Conservation (phyloP, 2,329 filamentous ascomycete genomes). For the Mycocentrospora acerina region DNA sequence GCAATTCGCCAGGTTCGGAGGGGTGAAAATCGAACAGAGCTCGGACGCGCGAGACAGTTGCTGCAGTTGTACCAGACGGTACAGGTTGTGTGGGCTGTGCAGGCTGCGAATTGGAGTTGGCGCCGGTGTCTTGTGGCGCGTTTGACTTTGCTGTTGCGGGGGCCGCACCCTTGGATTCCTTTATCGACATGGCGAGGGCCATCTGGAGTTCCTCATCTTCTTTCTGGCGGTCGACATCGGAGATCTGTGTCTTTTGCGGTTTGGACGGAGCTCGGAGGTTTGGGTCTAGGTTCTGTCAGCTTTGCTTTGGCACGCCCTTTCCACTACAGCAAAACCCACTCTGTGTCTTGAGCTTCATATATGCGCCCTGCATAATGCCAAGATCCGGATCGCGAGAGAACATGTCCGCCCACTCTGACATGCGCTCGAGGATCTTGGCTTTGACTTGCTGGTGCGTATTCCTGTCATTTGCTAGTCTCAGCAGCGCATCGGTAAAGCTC, state of each 20-base stretch:
- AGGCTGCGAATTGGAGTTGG: constrained; percentile 19
- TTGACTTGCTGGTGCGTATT: constrained; percentile 98
- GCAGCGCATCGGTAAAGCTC: constrained; percentile 89
- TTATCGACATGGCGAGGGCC: constrained; percentile 87
- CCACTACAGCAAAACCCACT: constrained; percentile 43
- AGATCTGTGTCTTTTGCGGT: constrained; percentile 88
- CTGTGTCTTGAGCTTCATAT: constrained; percentile 76
- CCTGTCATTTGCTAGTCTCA: constrained; percentile 87
- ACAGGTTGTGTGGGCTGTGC: constrained; percentile 58
- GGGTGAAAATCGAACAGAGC: constrained; percentile 94
- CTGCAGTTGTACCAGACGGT: constrained; percentile 85
- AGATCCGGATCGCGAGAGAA: constrained; percentile 86
- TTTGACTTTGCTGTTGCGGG: constrained; percentile 47
- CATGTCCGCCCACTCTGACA: constrained; percentile 96
- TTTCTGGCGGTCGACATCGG: constrained; percentile 84
- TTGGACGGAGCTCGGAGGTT: constrained; percentile 89
- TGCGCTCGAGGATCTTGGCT: constrained; percentile 92
- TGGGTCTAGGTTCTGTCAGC: constrained; percentile 64
- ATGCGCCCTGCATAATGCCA: constrained; percentile 96
- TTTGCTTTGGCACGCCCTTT: neutral
- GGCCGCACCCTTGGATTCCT: constrained; percentile 66
- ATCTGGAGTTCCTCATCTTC: constrained; percentile 98
- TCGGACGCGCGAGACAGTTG: constrained; percentile 90
- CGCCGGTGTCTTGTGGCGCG: constrained; percentile 37
- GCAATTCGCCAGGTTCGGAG: constrained; percentile 89